Base-by-base conservation (phyloP, 2,329 filamentous ascomycete genomes). In the Clonostachys byssicola region DNA sequence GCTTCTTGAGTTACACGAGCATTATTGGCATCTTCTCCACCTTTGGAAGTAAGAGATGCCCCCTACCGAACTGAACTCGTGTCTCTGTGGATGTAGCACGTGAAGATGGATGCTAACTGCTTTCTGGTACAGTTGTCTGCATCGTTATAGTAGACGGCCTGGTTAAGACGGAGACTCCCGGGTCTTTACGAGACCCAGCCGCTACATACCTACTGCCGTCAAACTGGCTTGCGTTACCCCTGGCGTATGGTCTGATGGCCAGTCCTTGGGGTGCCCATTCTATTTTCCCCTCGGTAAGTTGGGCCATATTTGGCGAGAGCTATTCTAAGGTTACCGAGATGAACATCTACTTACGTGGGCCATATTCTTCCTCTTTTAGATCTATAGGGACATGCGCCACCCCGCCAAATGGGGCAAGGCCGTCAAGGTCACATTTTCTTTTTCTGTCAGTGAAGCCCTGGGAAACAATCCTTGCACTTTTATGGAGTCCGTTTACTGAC, bases 1-100 rank as follows among this genome's bases (percentile, higher is more conserved):
- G 89, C 34, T 73, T 92, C 47, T 71, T 99, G 51, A 95, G 90
- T 56, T 90, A 96, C 59, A 96, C 90, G 23, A 95, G 90, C 62
- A 84, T 97, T 48, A 72, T 97, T 51, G 92, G 92, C n/a, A 95
- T 99, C 45, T 73, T 96, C 55, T 92, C 83, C 48, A 95, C 89
- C 55, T 86, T 95, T 54, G 85, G 85, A 59, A 96, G 89, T 92
- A 72, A 74, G 23, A 10, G 88, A 85, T 14, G 12, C 20, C 36
- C 36, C n/a, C 36, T n/a, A 3, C 36, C 6, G 23, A 30, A 30
- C 20, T 46, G 1, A 42, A 49, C 34, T n/a, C 42, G 16, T 9
- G 42, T 7, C 7, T 43, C 34, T 40, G 30, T 39, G 42, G 38
- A 51, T 52, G 30, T 49, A 45, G 40, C 38, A 5, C 13, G 10